Percentiles rank a stretch among this genome's conserved stretches.
Conservation (phyloP, 352 stramenopile genomes). For the Globisporangium orthogonon region DNA sequence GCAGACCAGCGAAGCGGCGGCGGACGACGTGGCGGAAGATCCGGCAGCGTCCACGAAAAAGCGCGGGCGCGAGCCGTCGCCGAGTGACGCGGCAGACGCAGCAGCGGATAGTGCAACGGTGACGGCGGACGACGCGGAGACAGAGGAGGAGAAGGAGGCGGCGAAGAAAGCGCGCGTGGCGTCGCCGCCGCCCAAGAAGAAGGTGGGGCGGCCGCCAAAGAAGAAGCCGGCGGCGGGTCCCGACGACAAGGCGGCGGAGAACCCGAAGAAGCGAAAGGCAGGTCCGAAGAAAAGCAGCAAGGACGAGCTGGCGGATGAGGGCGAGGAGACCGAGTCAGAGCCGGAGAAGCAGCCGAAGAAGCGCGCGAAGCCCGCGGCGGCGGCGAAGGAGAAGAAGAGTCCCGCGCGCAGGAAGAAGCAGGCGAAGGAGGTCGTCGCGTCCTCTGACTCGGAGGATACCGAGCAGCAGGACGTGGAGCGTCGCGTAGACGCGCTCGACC, state of each 20-base stretch:
- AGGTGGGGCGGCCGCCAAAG: not conserved
- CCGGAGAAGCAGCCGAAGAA: conserved; percentile 43
- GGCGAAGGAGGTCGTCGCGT: conserved; percentile 10
- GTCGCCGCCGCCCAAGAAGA: not conserved
- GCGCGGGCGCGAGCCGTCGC: not conserved
- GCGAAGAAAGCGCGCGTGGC: not conserved
- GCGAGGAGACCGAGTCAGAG: conserved; percentile 45
- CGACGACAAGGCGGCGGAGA: not conserved
- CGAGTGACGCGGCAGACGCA: not conserved
- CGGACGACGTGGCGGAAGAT: not conserved
- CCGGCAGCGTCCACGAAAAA: too few relatives aligned
- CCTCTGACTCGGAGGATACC: conserved; percentile 31
- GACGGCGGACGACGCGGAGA: not conserved
- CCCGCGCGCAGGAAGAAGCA: conserved; percentile 39
- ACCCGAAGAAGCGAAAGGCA: conserved; percentile 12
- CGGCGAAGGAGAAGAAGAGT: conserved; percentile 20
- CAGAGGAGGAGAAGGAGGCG: not conserved
- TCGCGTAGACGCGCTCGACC: conserved; percentile 39
- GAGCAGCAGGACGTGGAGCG: conserved; percentile 26
- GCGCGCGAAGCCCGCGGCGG: conserved; percentile 19
- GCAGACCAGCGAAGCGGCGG: not conserved
- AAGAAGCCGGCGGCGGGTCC: not conserved
- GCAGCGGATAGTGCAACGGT: not conserved
- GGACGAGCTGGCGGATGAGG: conserved; percentile 1
- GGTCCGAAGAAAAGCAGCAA: conserved; percentile 11